Evolutionary conservation across 2,329 filamentous ascomycete species (phyloP).

Genomic region (Chaetoscypha palmicola): DNA sequence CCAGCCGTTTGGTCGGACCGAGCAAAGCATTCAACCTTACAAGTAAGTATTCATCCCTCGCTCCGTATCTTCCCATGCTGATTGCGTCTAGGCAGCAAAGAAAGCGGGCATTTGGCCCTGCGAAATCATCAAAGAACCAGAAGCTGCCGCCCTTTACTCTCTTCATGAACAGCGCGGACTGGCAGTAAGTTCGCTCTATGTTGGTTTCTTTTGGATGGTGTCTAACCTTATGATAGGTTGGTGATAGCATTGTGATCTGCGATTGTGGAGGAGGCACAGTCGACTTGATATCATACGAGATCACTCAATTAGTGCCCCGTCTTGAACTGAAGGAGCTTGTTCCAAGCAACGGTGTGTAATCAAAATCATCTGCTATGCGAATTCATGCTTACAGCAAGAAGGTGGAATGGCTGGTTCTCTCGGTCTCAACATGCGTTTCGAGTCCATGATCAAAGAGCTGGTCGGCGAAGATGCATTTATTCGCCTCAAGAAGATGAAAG

Average conservation of each 20-base stretch:
- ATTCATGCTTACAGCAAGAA: neutral
- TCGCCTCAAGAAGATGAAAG: constrained; percentile 21
- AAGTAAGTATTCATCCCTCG: constrained; percentile 33
- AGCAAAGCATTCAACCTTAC: constrained; percentile 44
- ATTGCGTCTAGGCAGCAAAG: constrained; percentile 24
- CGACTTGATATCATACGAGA: constrained; percentile 31
- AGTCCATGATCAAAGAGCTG: constrained; percentile 18
- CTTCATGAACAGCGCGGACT: constrained; percentile 10
- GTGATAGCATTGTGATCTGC: constrained; percentile 29
- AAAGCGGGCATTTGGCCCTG: constrained; percentile 7
- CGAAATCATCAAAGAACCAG: constrained; percentile 15
- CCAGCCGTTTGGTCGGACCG: constrained; percentile 52
- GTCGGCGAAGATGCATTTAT: constrained; percentile 27
- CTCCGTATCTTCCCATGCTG: neutral
- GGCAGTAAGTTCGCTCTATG: constrained; percentile 7
- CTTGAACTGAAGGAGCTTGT: constrained; percentile 27
- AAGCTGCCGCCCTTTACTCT: constrained; percentile 17
- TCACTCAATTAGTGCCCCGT: constrained; percentile 11
- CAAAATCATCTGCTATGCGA: too few species aligned
- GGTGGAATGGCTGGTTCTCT: constrained; percentile 26
- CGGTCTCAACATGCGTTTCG: constrained; percentile 25
- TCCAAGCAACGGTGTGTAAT: constrained; percentile 16
- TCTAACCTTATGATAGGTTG: constrained; percentile 14
- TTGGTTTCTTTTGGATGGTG: constrained; percentile 23
- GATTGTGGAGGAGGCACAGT: constrained; percentile 31